Percentiles rank a stretch among this genome's conserved stretches.
Evolutionary conservation across 768 basidiomycete species (phyloP).

Genomic region (Rhodotorula graminis): DNA sequence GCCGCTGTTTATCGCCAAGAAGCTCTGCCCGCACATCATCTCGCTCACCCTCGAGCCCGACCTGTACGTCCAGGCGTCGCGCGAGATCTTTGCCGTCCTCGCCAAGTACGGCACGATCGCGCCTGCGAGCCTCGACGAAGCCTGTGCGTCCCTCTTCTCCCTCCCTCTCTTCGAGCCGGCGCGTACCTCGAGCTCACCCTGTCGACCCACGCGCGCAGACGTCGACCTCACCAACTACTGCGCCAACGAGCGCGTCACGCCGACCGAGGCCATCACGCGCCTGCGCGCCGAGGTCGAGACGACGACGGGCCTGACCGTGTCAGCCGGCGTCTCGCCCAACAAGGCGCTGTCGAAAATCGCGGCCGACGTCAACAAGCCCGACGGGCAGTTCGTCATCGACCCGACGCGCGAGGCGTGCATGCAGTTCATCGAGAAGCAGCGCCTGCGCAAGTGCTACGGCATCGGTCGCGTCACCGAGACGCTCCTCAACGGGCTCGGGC

Average conservation of each 20-base stretch:
- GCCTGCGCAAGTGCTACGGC: slow-evolving; percentile 57
- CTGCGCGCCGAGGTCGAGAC: slow-evolving; percentile 67
- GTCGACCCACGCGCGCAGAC: background rate
- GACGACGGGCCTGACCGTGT: slow-evolving; percentile 82
- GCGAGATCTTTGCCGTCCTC: slow-evolving; percentile 64
- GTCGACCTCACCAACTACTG: slow-evolving; percentile 79
- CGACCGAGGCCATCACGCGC: slow-evolving; percentile 69
- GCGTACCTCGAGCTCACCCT: background rate
- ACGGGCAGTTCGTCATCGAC: slow-evolving; percentile 37
- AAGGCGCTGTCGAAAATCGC: slow-evolving; percentile 82
- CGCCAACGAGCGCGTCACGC: slow-evolving; percentile 58
- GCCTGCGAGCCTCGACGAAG: slow-evolving; percentile 74
- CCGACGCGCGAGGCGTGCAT: slow-evolving; percentile 32
- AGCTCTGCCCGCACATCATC: slow-evolving; percentile 83
- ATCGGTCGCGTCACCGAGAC: slow-evolving; percentile 87
- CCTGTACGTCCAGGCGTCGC: slow-evolving; percentile 42
- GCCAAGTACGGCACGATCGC: slow-evolving; percentile 53
- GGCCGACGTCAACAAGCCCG: slow-evolving; percentile 39
- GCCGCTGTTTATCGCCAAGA: slow-evolving; percentile 93
- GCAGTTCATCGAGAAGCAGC: slow-evolving; percentile 36
- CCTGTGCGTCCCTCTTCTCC: slow-evolving; percentile 47
- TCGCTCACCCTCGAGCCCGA: slow-evolving; percentile 51
- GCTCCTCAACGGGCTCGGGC: slow-evolving; percentile 75
- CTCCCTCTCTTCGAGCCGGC: background rate
- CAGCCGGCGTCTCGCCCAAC: slow-evolving; percentile 93